Percentiles rank a stretch among this genome's conserved stretches.
phyloP scores from a whole-genome alignment of 1,284 basidiomycete genomes.

The Rhodotorula mucilaginosa region DNA sequence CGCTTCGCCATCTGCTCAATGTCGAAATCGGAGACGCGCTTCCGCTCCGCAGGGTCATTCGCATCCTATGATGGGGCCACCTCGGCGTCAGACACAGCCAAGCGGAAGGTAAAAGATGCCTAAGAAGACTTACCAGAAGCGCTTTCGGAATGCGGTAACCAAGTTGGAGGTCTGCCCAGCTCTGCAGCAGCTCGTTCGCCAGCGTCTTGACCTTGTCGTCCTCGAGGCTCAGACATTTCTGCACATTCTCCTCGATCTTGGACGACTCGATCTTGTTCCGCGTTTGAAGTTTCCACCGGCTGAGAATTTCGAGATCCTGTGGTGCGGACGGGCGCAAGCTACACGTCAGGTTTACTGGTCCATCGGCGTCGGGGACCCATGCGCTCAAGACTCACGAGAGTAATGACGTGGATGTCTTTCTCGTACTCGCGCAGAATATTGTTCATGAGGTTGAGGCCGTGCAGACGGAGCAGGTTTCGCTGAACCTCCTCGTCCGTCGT shows the following conservation, averaged over 20 bases:
- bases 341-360: neutral
- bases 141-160: constrained; percentile 80
- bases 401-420: constrained; percentile 68
- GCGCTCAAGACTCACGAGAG: constrained; percentile 62
- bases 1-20: constrained; percentile 33
- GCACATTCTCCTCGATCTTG: constrained; percentile 68
- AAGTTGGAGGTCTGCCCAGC: constrained; percentile 72
- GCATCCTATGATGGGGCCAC: constrained; percentile 9
- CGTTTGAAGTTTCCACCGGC: constrained; percentile 74
- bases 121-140: constrained; percentile 7
- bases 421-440: constrained; percentile 78
- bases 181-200: constrained; percentile 64
- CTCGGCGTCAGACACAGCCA: neutral
- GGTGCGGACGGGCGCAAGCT: no score
- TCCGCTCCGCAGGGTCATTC: constrained; percentile 15
- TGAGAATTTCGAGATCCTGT: constrained; percentile 72
- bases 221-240: constrained; percentile 53
- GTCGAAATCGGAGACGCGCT: constrained; percentile 23
- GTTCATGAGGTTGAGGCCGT: constrained; percentile 89
- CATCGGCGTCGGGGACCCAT: no score
- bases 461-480: constrained; percentile 83
- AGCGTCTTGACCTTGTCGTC: constrained; percentile 59
- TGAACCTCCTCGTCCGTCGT: constrained; percentile 77
- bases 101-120: no score
- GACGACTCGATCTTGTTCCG: constrained; percentile 93